Evolutionary conservation across 345 rosid genomes (phyloP).

Genomic region (Lagerstroemia speciosa): DNA sequence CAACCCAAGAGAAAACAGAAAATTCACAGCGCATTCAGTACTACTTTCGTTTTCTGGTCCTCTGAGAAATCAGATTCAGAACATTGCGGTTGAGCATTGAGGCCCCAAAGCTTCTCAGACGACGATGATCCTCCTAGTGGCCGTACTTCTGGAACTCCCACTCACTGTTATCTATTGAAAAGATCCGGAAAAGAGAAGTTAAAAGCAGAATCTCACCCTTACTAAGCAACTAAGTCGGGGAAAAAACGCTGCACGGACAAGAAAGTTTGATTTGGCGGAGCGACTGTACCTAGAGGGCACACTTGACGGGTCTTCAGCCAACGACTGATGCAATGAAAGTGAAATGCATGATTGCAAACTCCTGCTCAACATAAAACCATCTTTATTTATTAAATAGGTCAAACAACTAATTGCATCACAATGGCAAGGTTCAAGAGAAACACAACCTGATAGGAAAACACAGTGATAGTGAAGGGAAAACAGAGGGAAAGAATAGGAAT

Average conservation of each 20-base stretch:
- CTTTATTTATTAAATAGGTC: background rate
- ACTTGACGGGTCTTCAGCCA: slow-evolving; percentile 99
- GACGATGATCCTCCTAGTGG: slow-evolving; percentile 43
- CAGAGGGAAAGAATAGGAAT: background rate
- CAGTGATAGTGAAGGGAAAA: no score
- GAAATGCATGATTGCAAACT: slow-evolving; percentile 95
- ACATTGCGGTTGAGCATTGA: background rate
- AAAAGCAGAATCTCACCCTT: background rate
- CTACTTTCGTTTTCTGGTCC: no score
- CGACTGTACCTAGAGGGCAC: slow-evolving; percentile 69
- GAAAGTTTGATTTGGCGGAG: background rate
- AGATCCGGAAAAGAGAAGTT: background rate
- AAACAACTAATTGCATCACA: background rate
- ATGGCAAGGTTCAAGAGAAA: background rate
- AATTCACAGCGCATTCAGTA: background rate
- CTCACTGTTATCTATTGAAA: slow-evolving; percentile 90
- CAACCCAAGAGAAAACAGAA: background rate
- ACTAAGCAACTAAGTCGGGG: background rate
- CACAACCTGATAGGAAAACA: no score
- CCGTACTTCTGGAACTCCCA: slow-evolving; percentile 99
- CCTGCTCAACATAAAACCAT: slow-evolving; percentile 26
- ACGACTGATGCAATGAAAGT: slow-evolving; percentile 97
- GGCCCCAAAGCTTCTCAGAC: background rate
- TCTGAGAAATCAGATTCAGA: no score
- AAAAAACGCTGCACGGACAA: background rate